Percentiles rank a stretch among this genome's conserved stretches.
phyloP scores from a whole-genome alignment of 768 basidiomycete genomes.

The Nidularia pulvinata region DNA sequence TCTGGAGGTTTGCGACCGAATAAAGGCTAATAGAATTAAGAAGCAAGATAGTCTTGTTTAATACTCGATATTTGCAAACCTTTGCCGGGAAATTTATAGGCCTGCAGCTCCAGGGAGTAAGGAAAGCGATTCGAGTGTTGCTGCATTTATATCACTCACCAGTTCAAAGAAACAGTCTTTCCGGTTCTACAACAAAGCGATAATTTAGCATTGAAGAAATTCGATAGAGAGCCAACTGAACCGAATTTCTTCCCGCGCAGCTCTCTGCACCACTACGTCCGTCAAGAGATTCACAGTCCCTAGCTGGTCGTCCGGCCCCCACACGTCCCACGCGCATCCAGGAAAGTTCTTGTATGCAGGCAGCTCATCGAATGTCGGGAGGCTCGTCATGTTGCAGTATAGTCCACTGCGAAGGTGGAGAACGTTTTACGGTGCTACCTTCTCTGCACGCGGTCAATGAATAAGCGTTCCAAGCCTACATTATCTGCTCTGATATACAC shows the following conservation, averaged over 20 bases:
- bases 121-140: background rate
- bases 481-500: no score
- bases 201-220: background rate
- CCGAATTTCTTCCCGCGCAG: slow-evolving; percentile 57
- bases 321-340: slow-evolving; percentile 72
- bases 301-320: slow-evolving; percentile 65
- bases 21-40: slow-evolving; percentile 38
- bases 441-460: no score
- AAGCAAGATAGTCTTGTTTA: background rate
- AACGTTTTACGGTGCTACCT: no score
- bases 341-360: slow-evolving; percentile 47
- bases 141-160: slow-evolving; percentile 32
- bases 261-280: slow-evolving; percentile 55
- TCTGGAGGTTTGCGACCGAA: slow-evolving; percentile 56
- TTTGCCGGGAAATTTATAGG: slow-evolving; percentile 68
- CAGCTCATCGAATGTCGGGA: slow-evolving; percentile 35
- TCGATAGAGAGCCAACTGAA: slow-evolving; percentile 14
- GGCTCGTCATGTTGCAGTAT: background rate
- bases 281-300: slow-evolving; percentile 71
- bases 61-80: slow-evolving; percentile 25
- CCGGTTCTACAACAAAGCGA: slow-evolving; percentile 47
- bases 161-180: slow-evolving; percentile 58
- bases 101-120: slow-evolving; percentile 31
- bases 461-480: no score
- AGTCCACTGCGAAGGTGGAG: no score